A percentile compares a stretch with the other conserved stretches of the same genome.
These are phyloP conservation scores for Arthroderma uncinatum DNA, from an alignment of 2,329 filamentous ascomycete species.

Conservation along the genomic window DNA sequence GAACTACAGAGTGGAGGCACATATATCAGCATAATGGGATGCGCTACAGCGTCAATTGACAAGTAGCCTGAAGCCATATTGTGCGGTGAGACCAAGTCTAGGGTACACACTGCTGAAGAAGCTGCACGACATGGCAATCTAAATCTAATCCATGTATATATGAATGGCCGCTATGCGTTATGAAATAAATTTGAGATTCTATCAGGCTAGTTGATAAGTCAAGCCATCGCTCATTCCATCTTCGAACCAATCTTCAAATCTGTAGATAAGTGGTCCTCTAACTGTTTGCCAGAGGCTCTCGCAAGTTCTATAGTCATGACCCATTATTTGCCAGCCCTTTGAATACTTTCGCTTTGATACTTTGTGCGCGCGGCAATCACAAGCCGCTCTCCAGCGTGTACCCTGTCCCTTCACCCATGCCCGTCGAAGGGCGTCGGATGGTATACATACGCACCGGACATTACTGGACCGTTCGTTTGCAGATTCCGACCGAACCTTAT, in stretches of 20 bases:
- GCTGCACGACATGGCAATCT: not conserved
- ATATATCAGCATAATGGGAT: not conserved
- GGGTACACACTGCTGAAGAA: not conserved
- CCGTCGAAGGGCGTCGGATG: not conserved
- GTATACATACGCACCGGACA: not conserved
- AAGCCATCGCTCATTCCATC: not conserved
- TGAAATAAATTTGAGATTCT: not conserved
- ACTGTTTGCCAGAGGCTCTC: no score
- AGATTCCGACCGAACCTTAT: not conserved
- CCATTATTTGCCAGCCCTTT: not conserved
- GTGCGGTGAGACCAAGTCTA: not conserved
- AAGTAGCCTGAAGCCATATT: not conserved
- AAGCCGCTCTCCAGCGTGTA: not conserved
- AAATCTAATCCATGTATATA: conserved; percentile 4
- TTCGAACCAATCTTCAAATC: not conserved
- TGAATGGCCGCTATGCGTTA: not conserved
- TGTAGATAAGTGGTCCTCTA: not conserved
- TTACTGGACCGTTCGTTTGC: not conserved
- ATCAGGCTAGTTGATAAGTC: not conserved
- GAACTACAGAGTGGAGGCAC: not conserved
- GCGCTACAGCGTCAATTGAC: not conserved
- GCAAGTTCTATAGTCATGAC: no score
- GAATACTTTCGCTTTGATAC: not conserved
- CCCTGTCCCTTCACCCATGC: not conserved
- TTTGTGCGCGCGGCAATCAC: not conserved